Evolutionary conservation across 805 yeast species (phyloP).

Genomic region (Ogataea methylovora): DNA sequence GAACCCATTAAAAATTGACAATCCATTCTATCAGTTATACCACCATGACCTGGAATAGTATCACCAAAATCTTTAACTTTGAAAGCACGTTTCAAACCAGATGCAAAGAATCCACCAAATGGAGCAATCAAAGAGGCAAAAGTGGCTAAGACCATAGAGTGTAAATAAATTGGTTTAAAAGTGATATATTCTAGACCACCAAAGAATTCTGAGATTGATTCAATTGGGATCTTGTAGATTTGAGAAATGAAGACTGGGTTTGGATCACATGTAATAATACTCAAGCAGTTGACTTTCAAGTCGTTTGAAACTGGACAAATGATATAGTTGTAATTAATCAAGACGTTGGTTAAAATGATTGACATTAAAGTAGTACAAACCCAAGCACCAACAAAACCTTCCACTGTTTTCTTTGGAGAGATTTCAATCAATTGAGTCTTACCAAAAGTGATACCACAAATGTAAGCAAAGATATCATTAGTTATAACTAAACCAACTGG

Average conservation of each 20-base stretch:
- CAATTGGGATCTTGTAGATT: constrained; percentile 65
- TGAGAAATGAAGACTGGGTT: constrained; percentile 88
- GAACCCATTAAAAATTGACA: constrained; percentile 98
- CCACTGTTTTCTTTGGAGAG: constrained; percentile 95
- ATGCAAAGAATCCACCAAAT: constrained; percentile 96
- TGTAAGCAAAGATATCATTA: constrained; percentile 92
- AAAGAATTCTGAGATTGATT: constrained; percentile 47
- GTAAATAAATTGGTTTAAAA: constrained; percentile 85
- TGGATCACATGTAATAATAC: constrained; percentile 65
- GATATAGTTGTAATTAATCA: constrained; percentile 63
- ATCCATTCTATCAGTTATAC: constrained; percentile 94
- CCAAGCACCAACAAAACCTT: constrained; percentile 98
- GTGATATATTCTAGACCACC: constrained; percentile 38
- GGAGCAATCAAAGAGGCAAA: constrained; percentile 98
- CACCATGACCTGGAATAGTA: constrained; percentile 98
- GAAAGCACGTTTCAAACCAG: constrained; percentile 95
- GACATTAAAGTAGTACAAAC: constrained; percentile 78
- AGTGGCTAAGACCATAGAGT: constrained; percentile 77
- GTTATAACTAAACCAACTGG: constrained; percentile 90
- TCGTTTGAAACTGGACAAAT: constrained; percentile 78
- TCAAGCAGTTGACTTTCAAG: constrained; percentile 51
- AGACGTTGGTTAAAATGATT: constrained; percentile 52
- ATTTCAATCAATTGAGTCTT: constrained; percentile 85
- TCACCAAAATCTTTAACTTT: constrained; percentile 96
- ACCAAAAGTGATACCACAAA: constrained; percentile 96